Conservation (phyloP, 1,284 basidiomycete species). For the Chalciporus sp. region DNA sequence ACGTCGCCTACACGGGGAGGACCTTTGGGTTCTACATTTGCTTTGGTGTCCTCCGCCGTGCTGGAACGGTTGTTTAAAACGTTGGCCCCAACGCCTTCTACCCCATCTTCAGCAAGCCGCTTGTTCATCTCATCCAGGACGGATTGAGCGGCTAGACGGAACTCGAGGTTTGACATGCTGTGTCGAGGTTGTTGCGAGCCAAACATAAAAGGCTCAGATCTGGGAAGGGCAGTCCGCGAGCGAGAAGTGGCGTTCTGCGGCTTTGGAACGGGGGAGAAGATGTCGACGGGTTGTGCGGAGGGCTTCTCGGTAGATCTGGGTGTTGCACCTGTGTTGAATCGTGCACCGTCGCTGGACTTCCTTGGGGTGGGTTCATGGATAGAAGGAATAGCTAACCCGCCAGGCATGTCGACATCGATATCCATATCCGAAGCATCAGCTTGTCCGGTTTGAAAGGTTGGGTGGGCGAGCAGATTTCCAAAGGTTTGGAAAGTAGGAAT, state of each 20-base stretch:
- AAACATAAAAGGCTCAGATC: conserved; percentile 62
- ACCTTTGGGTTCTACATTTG: conserved; percentile 28
- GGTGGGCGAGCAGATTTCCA: conserved; percentile 16
- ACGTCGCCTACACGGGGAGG: conserved; percentile 37
- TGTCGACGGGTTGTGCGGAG: conserved; percentile 31
- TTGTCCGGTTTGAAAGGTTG: conserved; percentile 15
- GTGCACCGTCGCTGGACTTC: conserved; percentile 8
- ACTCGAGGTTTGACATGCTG: conserved; percentile 59
- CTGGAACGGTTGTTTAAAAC: conserved; percentile 40
- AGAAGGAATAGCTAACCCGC: conserved; percentile 28
- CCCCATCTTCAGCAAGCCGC: conserved; percentile 54
- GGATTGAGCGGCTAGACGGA: conserved; percentile 59
- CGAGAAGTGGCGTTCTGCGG: conserved; percentile 19
- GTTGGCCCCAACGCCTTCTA: conserved; percentile 44
- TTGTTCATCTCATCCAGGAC: conserved; percentile 80
- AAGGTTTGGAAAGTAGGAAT: conserved; percentile 48
- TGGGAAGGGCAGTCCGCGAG: conserved; percentile 28
- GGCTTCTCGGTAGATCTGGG: conserved; percentile 35
- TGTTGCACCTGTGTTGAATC: conserved; percentile 28
- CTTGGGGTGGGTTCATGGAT: conserved; percentile 21
- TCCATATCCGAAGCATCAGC: conserved; percentile 34
- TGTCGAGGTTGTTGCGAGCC: conserved; percentile 69
- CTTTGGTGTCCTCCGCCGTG: neutral
- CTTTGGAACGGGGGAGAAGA: conserved; percentile 40
- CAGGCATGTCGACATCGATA: conserved; percentile 37